Evolutionary conservation across 371 early-diverging fungal genomes (phyloP).

Genomic region (Mucor indicus): DNA sequence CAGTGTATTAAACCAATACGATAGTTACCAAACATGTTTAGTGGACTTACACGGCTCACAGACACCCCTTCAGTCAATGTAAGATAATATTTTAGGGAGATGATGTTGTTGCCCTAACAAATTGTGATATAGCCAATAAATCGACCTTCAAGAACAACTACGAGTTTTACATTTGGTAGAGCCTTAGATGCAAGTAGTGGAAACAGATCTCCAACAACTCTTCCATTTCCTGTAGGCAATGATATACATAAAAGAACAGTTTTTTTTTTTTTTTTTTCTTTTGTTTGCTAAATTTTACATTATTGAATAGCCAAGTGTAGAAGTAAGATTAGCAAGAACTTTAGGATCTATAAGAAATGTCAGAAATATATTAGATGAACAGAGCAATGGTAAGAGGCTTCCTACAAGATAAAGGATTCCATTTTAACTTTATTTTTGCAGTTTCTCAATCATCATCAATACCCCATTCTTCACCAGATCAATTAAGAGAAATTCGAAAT

Average conservation of each 20-base stretch:
- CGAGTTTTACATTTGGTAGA: constrained; percentile 14
- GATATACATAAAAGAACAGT: too few relatives aligned
- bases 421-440: too few relatives aligned
- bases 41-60: too few relatives aligned
- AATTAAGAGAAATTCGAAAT: constrained; percentile 35
- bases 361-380: constrained; percentile 33
- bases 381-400: constrained; percentile 6
- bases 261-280: too few relatives aligned
- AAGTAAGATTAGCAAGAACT: constrained; percentile 43
- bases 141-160: constrained; percentile 4
- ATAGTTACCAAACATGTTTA: too few relatives aligned
- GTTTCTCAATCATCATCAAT: background rate
- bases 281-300: too few relatives aligned
- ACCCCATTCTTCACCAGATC: constrained; percentile 15
- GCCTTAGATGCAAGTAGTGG: background rate
- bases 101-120: background rate
- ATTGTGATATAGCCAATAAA: too few relatives aligned
- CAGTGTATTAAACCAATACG: too few relatives aligned
- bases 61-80: background rate
- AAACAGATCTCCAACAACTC: constrained; percentile 11
- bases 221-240: constrained; percentile 35
- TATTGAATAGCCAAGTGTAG: constrained; percentile 44
- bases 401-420: too few relatives aligned
- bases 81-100: constrained; percentile 1
- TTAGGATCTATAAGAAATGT: constrained; percentile 45